Base-by-base conservation (phyloP, 352 stramenopile genomes). In the Globisporangium canariense region DNA sequence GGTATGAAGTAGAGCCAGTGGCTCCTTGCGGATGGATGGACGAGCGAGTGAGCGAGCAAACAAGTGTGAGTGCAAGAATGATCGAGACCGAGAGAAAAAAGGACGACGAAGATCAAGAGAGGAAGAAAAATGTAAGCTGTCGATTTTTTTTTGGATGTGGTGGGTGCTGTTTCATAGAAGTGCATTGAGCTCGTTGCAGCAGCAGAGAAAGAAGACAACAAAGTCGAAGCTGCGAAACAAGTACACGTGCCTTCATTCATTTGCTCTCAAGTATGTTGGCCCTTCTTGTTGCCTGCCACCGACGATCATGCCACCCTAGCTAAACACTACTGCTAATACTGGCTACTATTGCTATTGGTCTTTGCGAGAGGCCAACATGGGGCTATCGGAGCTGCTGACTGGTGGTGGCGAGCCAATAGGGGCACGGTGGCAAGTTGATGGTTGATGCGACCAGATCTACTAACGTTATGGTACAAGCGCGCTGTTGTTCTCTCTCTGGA, bases 91-190 rank as follows among this genome's bases (percentile, higher is more conserved):
- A 18, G 22, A 16, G 30, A 30, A n/a, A 52, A 22, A 4, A 49
- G 25, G 55, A 62, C 10, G 41, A 40, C 34, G 41, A 56, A 22
- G 20, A 47, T 34, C 45, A 43, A 56, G 30, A 36, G 43, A 64
- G 13, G 20, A 30, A 51, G 38, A 45, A 65, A 54, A 65, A 65
- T 65, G 60, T 65, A 65, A 65, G 60, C 60, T 65, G 60, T 65
- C 47, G 60, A 60, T 65, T 46, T 8, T 47, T 47, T 65, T 52
- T 65, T 59, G 36, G 59, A 58, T 58, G 47, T 46, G 49, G 22
- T 58, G 49, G 49, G 22, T 58, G 49, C 36, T 50, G 25, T 54
- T 65, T 65, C 16, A 40, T 53, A 47, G 57, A 60, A 38, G 16
- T 62, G 16, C 4, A 30, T 46, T 38, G 25, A 62, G 30, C 25